Conservation (phyloP, 2,329 filamentous ascomycete genomes). For the Aspergillus sp. region DNA sequence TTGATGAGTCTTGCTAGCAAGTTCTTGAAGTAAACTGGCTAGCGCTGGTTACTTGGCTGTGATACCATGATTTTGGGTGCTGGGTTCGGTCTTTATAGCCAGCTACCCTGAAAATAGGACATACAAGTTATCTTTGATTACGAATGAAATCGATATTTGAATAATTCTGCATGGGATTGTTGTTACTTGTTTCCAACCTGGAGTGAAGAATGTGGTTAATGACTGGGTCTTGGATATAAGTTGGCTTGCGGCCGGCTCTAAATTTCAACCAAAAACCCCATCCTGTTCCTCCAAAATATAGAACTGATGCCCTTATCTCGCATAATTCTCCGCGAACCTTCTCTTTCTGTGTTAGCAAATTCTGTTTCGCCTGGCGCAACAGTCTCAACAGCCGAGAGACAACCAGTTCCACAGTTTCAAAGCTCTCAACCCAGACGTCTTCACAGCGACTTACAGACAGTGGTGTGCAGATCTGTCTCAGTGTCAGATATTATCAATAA, state of each 20-base stretch:
- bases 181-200: background rate
- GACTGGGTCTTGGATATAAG: too few relatives aligned
- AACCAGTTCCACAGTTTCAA: background rate
- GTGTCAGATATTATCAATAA: too few relatives aligned
- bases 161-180: background rate
- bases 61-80: background rate
- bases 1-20: slow-evolving; percentile 62
- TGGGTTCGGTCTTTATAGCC: background rate
- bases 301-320: too few relatives aligned
- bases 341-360: background rate
- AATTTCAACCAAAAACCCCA: background rate
- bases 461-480: too few relatives aligned
- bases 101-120: background rate
- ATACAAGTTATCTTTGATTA: background rate
- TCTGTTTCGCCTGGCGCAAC: background rate
- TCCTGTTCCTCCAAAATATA: background rate
- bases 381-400: background rate
- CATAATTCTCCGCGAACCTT: background rate
- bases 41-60: too few relatives aligned
- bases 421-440: background rate
- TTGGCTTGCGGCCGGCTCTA: background rate
- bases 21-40: slow-evolving; percentile 46
- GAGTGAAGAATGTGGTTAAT: background rate
- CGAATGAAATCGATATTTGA: background rate
- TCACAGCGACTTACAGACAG: background rate